phyloP scores from a whole-genome alignment of 129 eudicot species.

The Scalesia atractyloides region DNA sequence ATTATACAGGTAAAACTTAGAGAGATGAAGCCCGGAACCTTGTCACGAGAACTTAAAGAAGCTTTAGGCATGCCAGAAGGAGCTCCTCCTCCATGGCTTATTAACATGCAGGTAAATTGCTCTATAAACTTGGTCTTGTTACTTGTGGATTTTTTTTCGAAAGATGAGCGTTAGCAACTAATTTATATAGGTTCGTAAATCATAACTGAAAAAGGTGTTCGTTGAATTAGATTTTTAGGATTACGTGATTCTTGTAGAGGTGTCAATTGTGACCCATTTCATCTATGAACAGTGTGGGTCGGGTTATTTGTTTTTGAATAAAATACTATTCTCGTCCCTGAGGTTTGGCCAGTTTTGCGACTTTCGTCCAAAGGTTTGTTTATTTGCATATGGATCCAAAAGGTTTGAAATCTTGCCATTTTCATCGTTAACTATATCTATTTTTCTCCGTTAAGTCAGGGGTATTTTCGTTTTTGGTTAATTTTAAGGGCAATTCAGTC shows the following conservation, averaged over 20 bases:
- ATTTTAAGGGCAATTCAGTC: no score
- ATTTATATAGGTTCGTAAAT: background rate
- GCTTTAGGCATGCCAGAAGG: constrained; percentile 99
- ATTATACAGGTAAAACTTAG: constrained; percentile 74
- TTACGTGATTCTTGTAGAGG: background rate
- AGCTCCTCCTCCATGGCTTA: constrained; percentile 99
- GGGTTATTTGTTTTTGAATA: no score
- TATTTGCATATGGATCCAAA: no score
- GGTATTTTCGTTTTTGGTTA: no score
- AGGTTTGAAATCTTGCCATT: no score
- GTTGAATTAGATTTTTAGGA: background rate
- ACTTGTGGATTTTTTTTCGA: background rate
- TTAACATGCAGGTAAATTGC: constrained; percentile 86
- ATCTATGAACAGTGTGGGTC: background rate
- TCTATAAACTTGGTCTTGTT: background rate
- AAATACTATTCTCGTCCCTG: no score
- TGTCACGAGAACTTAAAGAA: constrained; percentile 92
- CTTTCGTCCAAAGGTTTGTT: no score
- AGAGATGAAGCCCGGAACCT: constrained; percentile 91
- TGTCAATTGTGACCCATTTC: background rate
- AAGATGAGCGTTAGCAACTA: background rate
- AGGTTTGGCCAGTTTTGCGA: no score
- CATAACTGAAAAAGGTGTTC: background rate
- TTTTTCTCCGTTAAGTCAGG: no score
- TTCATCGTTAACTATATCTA: no score